A percentile compares a stretch with the other conserved stretches of the same genome.
Conservation (phyloP, 2,329 filamentous ascomycete species). For the Penicillium verrucosum region DNA sequence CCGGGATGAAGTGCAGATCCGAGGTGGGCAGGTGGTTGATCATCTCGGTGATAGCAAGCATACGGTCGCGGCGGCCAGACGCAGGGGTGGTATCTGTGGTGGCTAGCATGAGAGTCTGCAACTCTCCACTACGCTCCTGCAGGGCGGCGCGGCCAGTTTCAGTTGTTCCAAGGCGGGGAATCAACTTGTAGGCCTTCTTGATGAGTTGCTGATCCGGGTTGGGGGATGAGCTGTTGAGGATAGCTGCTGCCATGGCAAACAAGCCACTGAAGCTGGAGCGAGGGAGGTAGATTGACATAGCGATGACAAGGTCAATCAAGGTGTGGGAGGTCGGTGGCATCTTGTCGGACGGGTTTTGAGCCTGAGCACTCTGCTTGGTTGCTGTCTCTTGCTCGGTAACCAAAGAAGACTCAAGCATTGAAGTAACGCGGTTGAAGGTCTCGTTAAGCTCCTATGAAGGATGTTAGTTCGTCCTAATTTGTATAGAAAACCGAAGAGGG, state of each 20-base stretch:
- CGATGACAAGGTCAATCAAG: conserved; percentile 93
- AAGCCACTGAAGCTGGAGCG: conserved; percentile 78
- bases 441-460: conserved; percentile 66
- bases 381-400: conserved; percentile 62
- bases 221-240: conserved; percentile 63
- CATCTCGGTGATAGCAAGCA: conserved; percentile 77
- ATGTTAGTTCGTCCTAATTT: conserved; percentile 12
- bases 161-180: conserved; percentile 82
- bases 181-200: conserved; percentile 98
- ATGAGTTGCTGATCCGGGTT: conserved; percentile 78
- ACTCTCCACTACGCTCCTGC: conserved; percentile 67
- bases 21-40: conserved; percentile 72
- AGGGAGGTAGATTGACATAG: conserved; percentile 90
- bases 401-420: conserved; percentile 74
- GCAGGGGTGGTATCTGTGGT: conserved; percentile 82
- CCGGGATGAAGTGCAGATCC: conserved; percentile 88
- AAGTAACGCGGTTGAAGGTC: conserved; percentile 83
- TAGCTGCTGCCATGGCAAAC: conserved; percentile 79
- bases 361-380: conserved; percentile 60
- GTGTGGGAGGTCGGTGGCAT: conserved; percentile 94
- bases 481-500: background rate
- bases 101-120: conserved; percentile 76
- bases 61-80: conserved; percentile 79
- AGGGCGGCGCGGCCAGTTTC: conserved; percentile 74
- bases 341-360: conserved; percentile 63